A percentile compares a stretch with the other conserved stretches of the same genome.
These are phyloP conservation scores for Penicillium griseofulvum DNA, from an alignment of 2,329 filamentous ascomycete genomes.

Conservation along the genomic window DNA sequence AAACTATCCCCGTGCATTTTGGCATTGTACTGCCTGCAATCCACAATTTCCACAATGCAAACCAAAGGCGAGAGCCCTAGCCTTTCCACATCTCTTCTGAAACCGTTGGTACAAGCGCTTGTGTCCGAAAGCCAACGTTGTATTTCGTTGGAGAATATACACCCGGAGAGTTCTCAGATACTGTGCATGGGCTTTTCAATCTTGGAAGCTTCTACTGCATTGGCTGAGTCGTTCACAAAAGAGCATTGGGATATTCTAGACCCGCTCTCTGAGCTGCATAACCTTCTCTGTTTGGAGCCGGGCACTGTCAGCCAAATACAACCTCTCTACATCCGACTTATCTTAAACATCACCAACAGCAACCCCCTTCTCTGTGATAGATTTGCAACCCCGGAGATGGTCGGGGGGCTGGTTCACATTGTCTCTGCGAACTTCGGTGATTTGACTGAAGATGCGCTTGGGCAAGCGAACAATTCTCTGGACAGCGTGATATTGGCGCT, in stretches of 20 bases:
- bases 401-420: slow-evolving; percentile 38
- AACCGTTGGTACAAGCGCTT: slow-evolving; percentile 32
- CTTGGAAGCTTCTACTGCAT: slow-evolving; percentile 38
- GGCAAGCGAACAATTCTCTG: slow-evolving; percentile 55
- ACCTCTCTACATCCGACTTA: slow-evolving; percentile 61
- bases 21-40: slow-evolving; percentile 34
- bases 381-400: slow-evolving; percentile 54
- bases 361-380: slow-evolving; percentile 65
- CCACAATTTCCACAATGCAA: slow-evolving; percentile 32
- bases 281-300: slow-evolving; percentile 34
- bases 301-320: slow-evolving; percentile 27
- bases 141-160: background rate
- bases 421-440: slow-evolving; percentile 34
- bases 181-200: slow-evolving; percentile 35
- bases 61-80: slow-evolving; percentile 30
- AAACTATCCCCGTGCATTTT: slow-evolving; percentile 34
- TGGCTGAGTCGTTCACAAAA: slow-evolving; percentile 25
- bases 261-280: slow-evolving; percentile 37
- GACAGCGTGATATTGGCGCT: slow-evolving; percentile 75
- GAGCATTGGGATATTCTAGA: slow-evolving; percentile 29
- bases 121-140: slow-evolving; percentile 11
- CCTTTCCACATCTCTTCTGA: slow-evolving; percentile 29
- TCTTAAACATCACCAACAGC: slow-evolving; percentile 84
- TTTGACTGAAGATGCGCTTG: slow-evolving; percentile 28
- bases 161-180: slow-evolving; percentile 21